Base-by-base conservation (phyloP, 495 filamentous ascomycete genomes). In the Xanthoparmelia taractica region DNA sequence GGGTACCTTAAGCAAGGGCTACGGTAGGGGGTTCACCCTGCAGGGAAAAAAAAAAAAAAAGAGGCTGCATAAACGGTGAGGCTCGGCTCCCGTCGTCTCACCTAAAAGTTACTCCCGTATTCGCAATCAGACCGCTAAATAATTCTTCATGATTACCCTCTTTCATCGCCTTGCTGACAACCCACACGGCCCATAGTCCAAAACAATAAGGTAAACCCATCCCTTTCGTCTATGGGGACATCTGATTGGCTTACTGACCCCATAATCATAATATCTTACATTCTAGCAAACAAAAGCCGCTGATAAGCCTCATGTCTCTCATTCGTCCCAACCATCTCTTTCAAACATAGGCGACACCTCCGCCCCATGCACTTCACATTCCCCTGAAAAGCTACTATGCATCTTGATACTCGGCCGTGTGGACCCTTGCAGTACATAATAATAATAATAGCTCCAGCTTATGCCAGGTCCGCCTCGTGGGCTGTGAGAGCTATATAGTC, bases 281-380 rank as follows among this genome's bases (percentile, higher is more conserved):
- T 31, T 38, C 33, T 11, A 50, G 1, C 27, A 52, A 57, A 56
- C 47, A 48, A 50, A 43, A 25, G n/a, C n/a, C 25, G 23, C 41
- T 38, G 61, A 63, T 63, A 63, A 63, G 25, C 38, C 41, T 58
- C 18, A 29, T 37, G 54, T 33, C 36, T 63, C 61, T 63, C 55
- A 63, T 63, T 63, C 45, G 61, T 57, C 61, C 38, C 48, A 2
- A 52, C 34, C 13, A 0, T 8, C 1, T 1, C 20, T 2, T n/a
- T 15, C 61, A 18, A 20, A 57, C 27, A 48, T 34, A 25, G 17
- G 27, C 15, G 34, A 29, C 40, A 58, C 20, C 54, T 27, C 36
- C 20, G 27, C 25, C 25, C 7, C 10, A 29, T 50, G 25, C 27
- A 18, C 25, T 29, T 58, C 17, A 58, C 55, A 61, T 52, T 31